Evolutionary conservation across 2,329 filamentous ascomycete species (phyloP).

Genomic region (Aureobasidium sp.): DNA sequence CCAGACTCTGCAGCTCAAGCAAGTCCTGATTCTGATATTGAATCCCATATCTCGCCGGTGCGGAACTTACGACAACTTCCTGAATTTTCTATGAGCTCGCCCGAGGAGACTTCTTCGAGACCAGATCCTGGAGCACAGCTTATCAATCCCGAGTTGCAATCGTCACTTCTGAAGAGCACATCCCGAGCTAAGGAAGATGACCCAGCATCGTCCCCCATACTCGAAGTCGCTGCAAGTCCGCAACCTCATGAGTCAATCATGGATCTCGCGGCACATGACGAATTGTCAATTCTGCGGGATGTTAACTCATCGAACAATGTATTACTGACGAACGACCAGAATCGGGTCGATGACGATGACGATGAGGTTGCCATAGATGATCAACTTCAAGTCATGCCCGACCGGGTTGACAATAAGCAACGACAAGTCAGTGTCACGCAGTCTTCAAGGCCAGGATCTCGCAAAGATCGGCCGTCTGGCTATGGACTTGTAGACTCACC

Average conservation of each 20-base stretch:
- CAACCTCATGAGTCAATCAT: no score
- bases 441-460: neutral
- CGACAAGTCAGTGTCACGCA: neutral
- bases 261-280: neutral
- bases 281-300: no score
- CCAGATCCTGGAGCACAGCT: neutral
- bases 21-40: neutral
- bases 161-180: neutral
- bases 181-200: neutral
- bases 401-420: neutral
- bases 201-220: neutral
- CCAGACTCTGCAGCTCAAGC: neutral
- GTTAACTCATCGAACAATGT: neutral
- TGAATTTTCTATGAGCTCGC: neutral
- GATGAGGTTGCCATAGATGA: neutral
- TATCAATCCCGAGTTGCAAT: neutral
- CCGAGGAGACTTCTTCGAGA: neutral
- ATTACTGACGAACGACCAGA: neutral
- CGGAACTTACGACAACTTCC: slow-evolving; percentile 8
- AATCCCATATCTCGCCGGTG: neutral
- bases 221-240: neutral
- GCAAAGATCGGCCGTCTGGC: neutral
- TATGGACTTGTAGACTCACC: neutral
- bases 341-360: neutral
- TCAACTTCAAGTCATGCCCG: neutral